phyloP scores from a whole-genome alignment of 2,329 filamentous ascomycete species.

The Phaeosphaeria sp. region DNA sequence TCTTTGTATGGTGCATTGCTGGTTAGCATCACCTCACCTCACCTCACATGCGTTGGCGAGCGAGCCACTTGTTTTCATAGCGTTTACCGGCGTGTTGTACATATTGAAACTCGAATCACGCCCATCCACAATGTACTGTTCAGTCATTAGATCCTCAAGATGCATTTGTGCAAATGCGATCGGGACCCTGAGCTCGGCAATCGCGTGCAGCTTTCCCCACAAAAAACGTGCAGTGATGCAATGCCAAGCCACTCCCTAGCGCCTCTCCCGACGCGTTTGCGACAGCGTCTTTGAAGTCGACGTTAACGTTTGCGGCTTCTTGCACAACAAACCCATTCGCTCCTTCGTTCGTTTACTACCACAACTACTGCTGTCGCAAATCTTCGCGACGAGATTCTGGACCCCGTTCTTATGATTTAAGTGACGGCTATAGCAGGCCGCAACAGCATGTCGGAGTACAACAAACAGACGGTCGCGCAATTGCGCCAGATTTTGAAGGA shows the following conservation, averaged over 20 bases:
- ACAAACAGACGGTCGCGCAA: slow-evolving; percentile 55
- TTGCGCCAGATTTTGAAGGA: slow-evolving; percentile 56
- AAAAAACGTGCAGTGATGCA: neutral
- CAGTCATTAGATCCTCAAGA: too few species aligned
- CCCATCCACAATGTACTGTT: neutral
- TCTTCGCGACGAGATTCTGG: neutral
- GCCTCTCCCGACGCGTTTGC: neutral
- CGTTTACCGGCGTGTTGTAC: neutral
- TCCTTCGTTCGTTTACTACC: neutral
- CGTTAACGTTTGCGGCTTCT: neutral
- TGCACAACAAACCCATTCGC: neutral
- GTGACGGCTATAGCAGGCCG: neutral
- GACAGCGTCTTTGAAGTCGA: neutral
- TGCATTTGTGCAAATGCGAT: neutral
- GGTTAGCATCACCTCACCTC: neutral
- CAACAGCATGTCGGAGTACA: slow-evolving; percentile 50
- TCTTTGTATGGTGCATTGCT: slow-evolving; percentile 1
- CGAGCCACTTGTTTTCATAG: neutral
- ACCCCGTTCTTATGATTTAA: neutral
- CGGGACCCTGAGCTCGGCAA: neutral
- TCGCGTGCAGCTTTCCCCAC: neutral
- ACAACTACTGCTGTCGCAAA: neutral
- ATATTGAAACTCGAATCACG: neutral
- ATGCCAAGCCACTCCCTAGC: neutral
- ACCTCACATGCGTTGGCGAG: slow-evolving; percentile 1